Conservation (phyloP, 495 filamentous ascomycete species). For the Choiromyces venosus region DNA sequence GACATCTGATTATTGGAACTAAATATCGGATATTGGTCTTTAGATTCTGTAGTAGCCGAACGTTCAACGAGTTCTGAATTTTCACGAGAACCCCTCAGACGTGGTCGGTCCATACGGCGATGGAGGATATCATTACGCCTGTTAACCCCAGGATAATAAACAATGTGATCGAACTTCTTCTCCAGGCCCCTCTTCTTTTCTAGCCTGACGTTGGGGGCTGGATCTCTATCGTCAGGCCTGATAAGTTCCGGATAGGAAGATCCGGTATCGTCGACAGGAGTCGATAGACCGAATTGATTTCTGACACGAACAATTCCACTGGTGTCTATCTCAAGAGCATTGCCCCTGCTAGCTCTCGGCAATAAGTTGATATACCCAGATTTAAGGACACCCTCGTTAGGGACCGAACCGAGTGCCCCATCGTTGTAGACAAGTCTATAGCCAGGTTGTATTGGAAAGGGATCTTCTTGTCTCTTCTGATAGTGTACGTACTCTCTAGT, state of each 20-base stretch:
- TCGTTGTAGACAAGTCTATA: neutral
- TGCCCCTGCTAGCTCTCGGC: neutral
- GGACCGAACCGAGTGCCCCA: neutral
- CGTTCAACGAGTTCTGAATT: neutral
- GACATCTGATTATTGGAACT: neutral
- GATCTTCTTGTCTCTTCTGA: neutral
- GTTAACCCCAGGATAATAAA: neutral
- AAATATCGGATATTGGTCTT: neutral
- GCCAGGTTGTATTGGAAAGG: neutral
- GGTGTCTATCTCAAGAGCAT: neutral
- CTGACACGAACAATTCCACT: neutral
- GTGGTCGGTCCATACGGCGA: neutral
- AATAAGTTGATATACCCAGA: neutral
- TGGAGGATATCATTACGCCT: neutral
- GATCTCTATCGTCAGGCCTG: neutral
- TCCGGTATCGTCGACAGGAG: neutral
- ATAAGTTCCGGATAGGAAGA: neutral
- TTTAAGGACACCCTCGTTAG: neutral
- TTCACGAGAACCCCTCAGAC: neutral
- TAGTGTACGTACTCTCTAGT: neutral
- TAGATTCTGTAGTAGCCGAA: neutral
- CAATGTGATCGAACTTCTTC: neutral
- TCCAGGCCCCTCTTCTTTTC: neutral
- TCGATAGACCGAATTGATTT: neutral
- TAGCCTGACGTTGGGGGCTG: neutral